These are phyloP conservation scores for Colletotrichum paranaense DNA, from an alignment of 2,329 filamentous ascomycete genomes.

Conservation along the genomic window DNA sequence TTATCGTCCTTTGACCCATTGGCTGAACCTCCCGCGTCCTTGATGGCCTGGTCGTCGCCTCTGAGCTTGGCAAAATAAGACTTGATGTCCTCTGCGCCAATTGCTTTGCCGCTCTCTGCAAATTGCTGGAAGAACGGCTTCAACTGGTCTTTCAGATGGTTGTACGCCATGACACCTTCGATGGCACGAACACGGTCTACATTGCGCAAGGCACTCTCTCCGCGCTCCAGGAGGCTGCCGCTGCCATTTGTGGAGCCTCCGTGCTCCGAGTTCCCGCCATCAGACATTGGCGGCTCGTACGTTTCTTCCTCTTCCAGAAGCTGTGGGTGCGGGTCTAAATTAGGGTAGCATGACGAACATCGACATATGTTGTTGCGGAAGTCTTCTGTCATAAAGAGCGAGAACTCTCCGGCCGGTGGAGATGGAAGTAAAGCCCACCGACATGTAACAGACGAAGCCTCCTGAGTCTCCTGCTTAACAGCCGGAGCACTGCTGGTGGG, in stretches of 20 bases:
- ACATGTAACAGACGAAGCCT: conserved; percentile 52
- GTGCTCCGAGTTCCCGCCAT: conserved; percentile 65
- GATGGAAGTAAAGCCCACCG: conserved; percentile 71
- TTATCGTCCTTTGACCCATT: conserved; percentile 48
- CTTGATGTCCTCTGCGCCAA: conserved; percentile 96
- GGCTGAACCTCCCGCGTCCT: conserved; percentile 68
- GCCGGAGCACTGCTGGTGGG: conserved; percentile 9
- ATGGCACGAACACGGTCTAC: conserved; percentile 94
- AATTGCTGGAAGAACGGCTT: conserved; percentile 95
- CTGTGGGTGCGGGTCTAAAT: conserved; percentile 77
- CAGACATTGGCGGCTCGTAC: conserved; percentile 91
- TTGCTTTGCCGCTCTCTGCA: conserved; percentile 87
- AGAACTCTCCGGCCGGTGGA: conserved; percentile 69
- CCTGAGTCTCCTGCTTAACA: conserved; percentile 27
- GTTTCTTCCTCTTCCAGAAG: conserved; percentile 94
- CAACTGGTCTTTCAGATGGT: conserved; percentile 94
- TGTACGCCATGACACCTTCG: conserved; percentile 98
- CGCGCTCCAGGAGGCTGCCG: conserved; percentile 87
- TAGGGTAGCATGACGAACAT: conserved; percentile 82
- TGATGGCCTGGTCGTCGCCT: conserved; percentile 83
- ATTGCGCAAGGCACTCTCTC: conserved; percentile 90
- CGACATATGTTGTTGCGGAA: conserved; percentile 88
- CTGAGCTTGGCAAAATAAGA: conserved; percentile 93
- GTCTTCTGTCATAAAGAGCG: conserved; percentile 81
- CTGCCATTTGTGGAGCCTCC: conserved; percentile 74